Percentiles rank a stretch among this genome's conserved stretches.
phyloP scores from a whole-genome alignment of 805 yeast genomes.

The Metschnikowia reukaufii region DNA sequence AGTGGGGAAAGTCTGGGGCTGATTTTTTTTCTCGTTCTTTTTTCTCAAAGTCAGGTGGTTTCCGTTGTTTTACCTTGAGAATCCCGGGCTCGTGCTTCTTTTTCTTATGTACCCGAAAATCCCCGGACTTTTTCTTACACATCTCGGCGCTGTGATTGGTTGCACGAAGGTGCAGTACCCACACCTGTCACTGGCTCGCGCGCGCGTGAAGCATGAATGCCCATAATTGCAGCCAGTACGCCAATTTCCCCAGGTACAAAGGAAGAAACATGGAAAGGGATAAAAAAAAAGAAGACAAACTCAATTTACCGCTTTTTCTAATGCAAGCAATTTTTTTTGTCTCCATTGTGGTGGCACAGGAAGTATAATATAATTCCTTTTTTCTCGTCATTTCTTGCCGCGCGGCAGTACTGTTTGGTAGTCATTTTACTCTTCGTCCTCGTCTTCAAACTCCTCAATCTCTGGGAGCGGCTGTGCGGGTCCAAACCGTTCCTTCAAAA shows the following conservation, averaged over 20 bases:
- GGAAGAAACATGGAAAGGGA: neutral
- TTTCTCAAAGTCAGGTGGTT: neutral
- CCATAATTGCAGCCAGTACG: neutral
- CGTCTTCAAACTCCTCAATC: slow-evolving; percentile 43
- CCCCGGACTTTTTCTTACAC: slow-evolving; percentile 24
- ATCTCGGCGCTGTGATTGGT: slow-evolving; percentile 19
- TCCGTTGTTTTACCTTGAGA: neutral
- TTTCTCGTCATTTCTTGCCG: too few species aligned
- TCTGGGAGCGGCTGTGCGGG: slow-evolving; percentile 33
- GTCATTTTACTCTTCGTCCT: slow-evolving; percentile 30
- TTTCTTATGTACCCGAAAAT: slow-evolving; percentile 7
- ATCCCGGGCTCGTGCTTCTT: slow-evolving; percentile 4
- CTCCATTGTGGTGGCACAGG: too few species aligned
- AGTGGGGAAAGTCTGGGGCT: neutral
- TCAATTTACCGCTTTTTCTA: too few species aligned
- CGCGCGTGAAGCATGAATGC: neutral
- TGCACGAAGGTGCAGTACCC: neutral
- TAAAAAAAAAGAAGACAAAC: neutral
- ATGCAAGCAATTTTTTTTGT: too few species aligned
- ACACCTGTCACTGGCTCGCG: neutral
- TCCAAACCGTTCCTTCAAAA: slow-evolving; percentile 40
- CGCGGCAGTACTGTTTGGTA: too few species aligned
- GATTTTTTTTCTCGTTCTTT: neutral
- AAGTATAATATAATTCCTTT: too few species aligned
- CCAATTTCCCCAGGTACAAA: neutral